A percentile compares a stretch with the other conserved stretches of the same genome.
Evolutionary conservation across 805 yeast species (phyloP).

Genomic region (Lipomyces spencermartinsiae): DNA sequence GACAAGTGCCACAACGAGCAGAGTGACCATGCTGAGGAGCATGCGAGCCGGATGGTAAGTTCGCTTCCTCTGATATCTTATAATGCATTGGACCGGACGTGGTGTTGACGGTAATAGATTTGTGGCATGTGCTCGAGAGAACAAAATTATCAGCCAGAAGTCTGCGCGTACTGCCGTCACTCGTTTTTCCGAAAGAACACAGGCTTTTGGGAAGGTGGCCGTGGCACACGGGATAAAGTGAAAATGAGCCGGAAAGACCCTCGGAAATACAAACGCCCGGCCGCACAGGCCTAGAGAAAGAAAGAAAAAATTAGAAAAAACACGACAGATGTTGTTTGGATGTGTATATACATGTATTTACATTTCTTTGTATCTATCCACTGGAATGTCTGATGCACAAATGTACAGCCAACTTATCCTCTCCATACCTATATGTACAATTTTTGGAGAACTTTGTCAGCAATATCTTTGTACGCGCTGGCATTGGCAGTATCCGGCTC

Average conservation of each 20-base stretch:
- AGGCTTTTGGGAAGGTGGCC: slow-evolving; percentile 55
- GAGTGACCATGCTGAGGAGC: slow-evolving; percentile 47
- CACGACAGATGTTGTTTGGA: background rate
- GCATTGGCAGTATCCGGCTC: slow-evolving; percentile 50
- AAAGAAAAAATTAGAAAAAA: background rate
- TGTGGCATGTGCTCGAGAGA: slow-evolving; percentile 53
- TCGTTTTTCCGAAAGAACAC: slow-evolving; percentile 46
- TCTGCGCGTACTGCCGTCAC: slow-evolving; percentile 48
- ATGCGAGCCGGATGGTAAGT: slow-evolving; percentile 48
- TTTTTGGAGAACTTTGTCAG: slow-evolving; percentile 48
- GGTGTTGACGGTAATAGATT: slow-evolving; percentile 32
- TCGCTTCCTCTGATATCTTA: background rate
- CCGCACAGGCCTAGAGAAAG: background rate
- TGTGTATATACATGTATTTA: background rate
- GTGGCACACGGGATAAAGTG: slow-evolving; percentile 50
- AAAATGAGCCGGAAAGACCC: slow-evolving; percentile 53
- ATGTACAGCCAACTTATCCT: background rate
- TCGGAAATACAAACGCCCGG: slow-evolving; percentile 47
- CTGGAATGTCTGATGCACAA: background rate
- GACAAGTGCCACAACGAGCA: slow-evolving; percentile 52
- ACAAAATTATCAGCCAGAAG: slow-evolving; percentile 47
- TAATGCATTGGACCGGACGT: background rate
- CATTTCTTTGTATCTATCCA: slow-evolving; percentile 4
- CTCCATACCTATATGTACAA: slow-evolving; percentile 15
- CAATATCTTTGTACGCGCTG: slow-evolving; percentile 57